These are phyloP conservation scores for Spergularia azorica DNA, from an alignment of 179 eudicot genomes.

Conservation along the genomic window DNA sequence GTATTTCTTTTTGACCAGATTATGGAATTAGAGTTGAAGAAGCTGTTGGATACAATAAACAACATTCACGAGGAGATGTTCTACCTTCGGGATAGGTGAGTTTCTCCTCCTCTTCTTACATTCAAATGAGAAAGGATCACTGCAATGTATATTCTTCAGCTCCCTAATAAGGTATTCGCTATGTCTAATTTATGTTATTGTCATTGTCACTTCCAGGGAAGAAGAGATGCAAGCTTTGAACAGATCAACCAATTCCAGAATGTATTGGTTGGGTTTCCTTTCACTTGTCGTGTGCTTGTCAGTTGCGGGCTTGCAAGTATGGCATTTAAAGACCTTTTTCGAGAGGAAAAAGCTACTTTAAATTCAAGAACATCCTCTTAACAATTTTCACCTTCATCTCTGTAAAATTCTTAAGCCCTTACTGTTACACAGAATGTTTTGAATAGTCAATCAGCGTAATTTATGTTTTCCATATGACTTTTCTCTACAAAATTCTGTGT, in stretches of 20 bases:
- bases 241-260: constrained; percentile 61
- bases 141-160: not conserved
- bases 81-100: constrained; percentile 86
- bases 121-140: not conserved
- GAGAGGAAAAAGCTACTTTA: constrained; percentile 86
- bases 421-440: not conserved
- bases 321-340: constrained; percentile 78
- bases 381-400: constrained; percentile 7
- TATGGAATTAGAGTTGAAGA: constrained; percentile 91
- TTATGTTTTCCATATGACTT: not conserved
- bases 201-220: constrained; percentile 52
- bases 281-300: constrained; percentile 61
- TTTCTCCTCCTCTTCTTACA: constrained; percentile 3
- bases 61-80: constrained; percentile 93
- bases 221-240: constrained; percentile 84
- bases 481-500: not conserved
- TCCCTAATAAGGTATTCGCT: not conserved
- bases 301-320: constrained; percentile 74
- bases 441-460: constrained; percentile 8
- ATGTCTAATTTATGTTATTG: not conserved
- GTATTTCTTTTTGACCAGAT: constrained; percentile 38
- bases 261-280: constrained; percentile 80
- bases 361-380: constrained; percentile 10
- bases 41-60: constrained; percentile 66
- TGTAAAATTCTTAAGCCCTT: constrained; percentile 28